These are phyloP conservation scores for Cyberlindnera xylosilytica DNA, from an alignment of 805 yeast genomes.

Conservation along the genomic window DNA sequence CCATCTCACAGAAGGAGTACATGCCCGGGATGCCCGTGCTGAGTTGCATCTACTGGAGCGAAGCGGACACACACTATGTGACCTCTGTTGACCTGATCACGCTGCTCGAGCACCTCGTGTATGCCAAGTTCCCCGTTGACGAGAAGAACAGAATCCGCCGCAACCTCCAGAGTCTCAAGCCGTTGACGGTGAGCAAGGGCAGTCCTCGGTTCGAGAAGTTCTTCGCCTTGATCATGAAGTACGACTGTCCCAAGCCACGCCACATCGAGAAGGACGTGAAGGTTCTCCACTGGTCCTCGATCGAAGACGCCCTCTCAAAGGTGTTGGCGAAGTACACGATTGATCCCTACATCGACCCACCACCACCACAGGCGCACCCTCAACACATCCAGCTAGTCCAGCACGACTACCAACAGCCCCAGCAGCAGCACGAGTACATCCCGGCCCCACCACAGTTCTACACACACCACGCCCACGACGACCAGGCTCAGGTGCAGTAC, in stretches of 20 bases:
- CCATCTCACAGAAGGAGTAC: slow-evolving; percentile 36
- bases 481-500: background rate
- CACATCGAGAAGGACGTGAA: slow-evolving; percentile 70
- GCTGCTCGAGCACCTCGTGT: slow-evolving; percentile 54
- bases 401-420: background rate
- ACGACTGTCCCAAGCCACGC: slow-evolving; percentile 61
- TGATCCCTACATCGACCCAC: slow-evolving; percentile 15
- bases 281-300: slow-evolving; percentile 56
- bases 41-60: slow-evolving; percentile 59
- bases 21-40: slow-evolving; percentile 42
- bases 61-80: slow-evolving; percentile 45
- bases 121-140: slow-evolving; percentile 54
- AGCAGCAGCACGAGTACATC: slow-evolving; percentile 1
- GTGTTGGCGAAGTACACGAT: slow-evolving; percentile 53
- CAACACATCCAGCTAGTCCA: background rate
- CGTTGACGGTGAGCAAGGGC: slow-evolving; percentile 54
- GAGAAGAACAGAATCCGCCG: slow-evolving; percentile 70
- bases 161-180: slow-evolving; percentile 61
- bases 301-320: slow-evolving; percentile 51
- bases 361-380: background rate
- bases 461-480: too few species aligned
- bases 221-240: slow-evolving; percentile 53
- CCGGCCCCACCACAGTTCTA: too few species aligned
- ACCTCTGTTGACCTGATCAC: slow-evolving; percentile 65
- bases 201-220: slow-evolving; percentile 35